Base-by-base conservation (phyloP, 306 rosid species). In the Vicia villosa region DNA sequence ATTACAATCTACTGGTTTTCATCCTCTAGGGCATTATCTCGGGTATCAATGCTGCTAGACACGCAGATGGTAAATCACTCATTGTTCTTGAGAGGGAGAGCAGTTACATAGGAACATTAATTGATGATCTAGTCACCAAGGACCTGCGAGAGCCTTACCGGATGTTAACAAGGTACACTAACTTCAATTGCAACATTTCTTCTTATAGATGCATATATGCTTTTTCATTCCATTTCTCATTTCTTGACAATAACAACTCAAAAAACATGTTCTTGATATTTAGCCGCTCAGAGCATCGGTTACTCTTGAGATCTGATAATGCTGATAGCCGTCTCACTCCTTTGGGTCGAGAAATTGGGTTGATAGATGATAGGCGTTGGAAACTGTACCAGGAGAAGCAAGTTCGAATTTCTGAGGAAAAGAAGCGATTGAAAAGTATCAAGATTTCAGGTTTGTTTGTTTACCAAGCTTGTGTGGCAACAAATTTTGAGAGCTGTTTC, bases 321-420 rank as follows among this genome's bases (percentile, higher is more conserved):
- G 98, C 98, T 34, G 98, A 94, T 78, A 90, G 95, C 74, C 98
- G 97, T 54, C 96, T 90, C 68, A 90, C 97, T 34, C 97, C 96
- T 58, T 81, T 94, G 87, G 96, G 94, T 10, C 91, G 49, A 74
- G 97, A 90, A 81, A 80, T 94, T 84, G 98, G 98, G 68, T 81
- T 94, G 72, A 94, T 94, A 79, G 89, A 88, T 80, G 96, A 94
- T 68, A 87, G 97, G 69, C 89, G 91, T 76, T 94, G 98, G 98
- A 88, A 82, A 71, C 84, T 94, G 49, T 90, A 88, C 83, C 89
- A 81, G 83, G 96, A 87, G 73, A 94, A 94, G 81, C 98, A 94
- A 74, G 82, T 83, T 80, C 85, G 69, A 19, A 90, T 94, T 64
- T 86, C 78, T 70, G 96, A 88, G 45, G 98, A 94, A 77, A 94